phyloP scores from a whole-genome alignment of 2,329 filamentous ascomycete species.

The Dendrostoma leiphaemia region DNA sequence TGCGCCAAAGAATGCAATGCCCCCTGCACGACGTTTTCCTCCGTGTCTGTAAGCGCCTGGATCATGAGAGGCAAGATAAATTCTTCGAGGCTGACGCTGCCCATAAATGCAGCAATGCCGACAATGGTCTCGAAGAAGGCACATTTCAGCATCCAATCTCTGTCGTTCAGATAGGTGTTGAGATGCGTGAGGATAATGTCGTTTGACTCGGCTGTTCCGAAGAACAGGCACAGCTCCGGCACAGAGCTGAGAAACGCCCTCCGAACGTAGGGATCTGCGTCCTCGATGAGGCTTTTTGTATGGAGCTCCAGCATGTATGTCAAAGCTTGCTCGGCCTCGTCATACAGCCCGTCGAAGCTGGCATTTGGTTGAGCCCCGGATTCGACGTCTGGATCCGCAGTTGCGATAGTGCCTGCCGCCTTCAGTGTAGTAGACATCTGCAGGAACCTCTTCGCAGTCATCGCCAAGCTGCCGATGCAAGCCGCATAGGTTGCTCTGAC shows the following conservation, averaged over 20 bases:
- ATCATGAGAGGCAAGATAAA: constrained; percentile 96
- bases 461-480: constrained; percentile 83
- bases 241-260: constrained; percentile 91
- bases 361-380: constrained; percentile 64
- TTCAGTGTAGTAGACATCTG: constrained; percentile 88
- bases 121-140: constrained; percentile 96
- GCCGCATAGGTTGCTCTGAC: constrained; percentile 91
- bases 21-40: constrained; percentile 91
- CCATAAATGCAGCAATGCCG: constrained; percentile 86
- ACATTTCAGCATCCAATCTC: constrained; percentile 94
- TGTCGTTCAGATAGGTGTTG: constrained; percentile 95
- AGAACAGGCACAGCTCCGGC: constrained; percentile 89
- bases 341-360: constrained; percentile 80
- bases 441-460: constrained; percentile 79
- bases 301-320: constrained; percentile 82
- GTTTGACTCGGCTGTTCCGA: constrained; percentile 85
- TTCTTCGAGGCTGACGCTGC: constrained; percentile 84
- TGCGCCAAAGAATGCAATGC: constrained; percentile 84
- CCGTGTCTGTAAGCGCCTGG: constrained; percentile 86
- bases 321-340: constrained; percentile 80
- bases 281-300: constrained; percentile 86
- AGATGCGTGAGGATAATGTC: constrained; percentile 95
- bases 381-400: constrained; percentile 77
- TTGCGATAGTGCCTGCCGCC: constrained; percentile 76
- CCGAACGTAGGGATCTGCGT: constrained; percentile 79